phyloP scores from a whole-genome alignment of 805 yeast species.

The Lachancea sp. region DNA sequence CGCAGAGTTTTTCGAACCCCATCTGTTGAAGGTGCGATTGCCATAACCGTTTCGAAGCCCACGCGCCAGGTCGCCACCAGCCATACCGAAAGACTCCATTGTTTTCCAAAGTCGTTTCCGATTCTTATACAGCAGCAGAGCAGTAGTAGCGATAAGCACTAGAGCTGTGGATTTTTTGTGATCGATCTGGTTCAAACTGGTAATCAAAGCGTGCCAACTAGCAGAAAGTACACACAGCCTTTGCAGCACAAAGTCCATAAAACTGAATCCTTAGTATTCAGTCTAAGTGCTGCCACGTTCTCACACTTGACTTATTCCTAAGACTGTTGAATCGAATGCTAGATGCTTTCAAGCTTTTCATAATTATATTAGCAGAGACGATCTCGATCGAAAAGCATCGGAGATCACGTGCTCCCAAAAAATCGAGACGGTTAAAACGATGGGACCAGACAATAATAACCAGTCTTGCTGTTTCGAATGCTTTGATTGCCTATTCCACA shows the following conservation, averaged over 20 bases:
- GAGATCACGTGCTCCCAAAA: too few relatives aligned
- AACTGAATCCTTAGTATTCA: background rate
- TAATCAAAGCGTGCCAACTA: conserved; percentile 4
- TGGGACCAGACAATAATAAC: too few relatives aligned
- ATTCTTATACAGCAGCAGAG: conserved; percentile 9
- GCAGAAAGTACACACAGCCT: conserved; percentile 2
- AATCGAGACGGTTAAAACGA: too few relatives aligned
- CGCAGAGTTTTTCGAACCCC: conserved; percentile 18
- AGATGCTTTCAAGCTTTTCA: background rate
- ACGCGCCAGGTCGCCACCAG: conserved; percentile 7
- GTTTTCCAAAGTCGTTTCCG: conserved; percentile 7
- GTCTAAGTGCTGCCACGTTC: background rate
- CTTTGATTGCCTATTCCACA: too few relatives aligned
- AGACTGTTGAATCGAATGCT: background rate
- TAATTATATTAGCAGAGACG: background rate
- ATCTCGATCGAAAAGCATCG: background rate
- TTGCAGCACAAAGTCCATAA: conserved; percentile 6
- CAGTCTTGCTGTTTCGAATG: too few relatives aligned
- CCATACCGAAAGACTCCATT: conserved; percentile 9
- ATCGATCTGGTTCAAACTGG: background rate
- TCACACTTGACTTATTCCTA: background rate
- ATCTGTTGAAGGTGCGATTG: conserved; percentile 15
- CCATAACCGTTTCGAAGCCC: conserved; percentile 11
- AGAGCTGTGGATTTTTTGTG: conserved; percentile 4
- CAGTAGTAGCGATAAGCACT: conserved; percentile 8